These are phyloP conservation scores for Leptomonas pyrrhocoris DNA, from an alignment of 208 protist genomes.

Conservation along the genomic window DNA sequence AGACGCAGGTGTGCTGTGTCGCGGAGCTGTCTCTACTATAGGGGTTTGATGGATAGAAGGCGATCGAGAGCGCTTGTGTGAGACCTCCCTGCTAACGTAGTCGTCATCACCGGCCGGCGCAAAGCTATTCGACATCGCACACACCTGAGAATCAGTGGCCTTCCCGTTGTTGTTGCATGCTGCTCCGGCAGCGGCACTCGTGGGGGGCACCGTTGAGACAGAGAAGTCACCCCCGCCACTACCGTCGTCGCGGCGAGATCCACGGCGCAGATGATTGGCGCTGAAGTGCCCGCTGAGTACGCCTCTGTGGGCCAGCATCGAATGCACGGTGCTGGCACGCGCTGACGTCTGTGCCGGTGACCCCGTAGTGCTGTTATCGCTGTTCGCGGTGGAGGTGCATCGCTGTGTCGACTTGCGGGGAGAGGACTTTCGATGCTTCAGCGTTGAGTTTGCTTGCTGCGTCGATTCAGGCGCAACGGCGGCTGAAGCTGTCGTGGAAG, in stretches of 20 bases:
- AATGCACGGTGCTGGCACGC: not conserved
- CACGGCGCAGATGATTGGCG: slow-evolving; percentile 30
- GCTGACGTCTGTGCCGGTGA: not conserved
- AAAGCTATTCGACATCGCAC: not conserved
- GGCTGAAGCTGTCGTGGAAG: not conserved
- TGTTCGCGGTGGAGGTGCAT: not conserved
- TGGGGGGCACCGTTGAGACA: not conserved
- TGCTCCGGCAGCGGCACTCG: not conserved
- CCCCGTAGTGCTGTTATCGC: not conserved
- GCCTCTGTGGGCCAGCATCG: slow-evolving; percentile 1
- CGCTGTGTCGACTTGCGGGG: not conserved
- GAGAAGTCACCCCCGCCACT: too few species aligned
- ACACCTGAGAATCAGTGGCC: not conserved
- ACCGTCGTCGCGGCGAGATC: not conserved
- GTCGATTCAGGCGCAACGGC: not conserved
- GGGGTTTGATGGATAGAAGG: not conserved
- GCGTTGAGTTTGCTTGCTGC: too few species aligned
- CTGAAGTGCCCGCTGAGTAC: slow-evolving; percentile 30
- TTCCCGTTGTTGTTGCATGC: not conserved
- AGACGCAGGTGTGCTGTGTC: not conserved
- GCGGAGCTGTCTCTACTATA: not conserved
- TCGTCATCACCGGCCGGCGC: not conserved
- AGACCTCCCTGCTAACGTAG: not conserved
- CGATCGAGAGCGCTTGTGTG: slow-evolving; percentile 26
- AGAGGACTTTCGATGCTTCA: too few species aligned